Conservation (phyloP, 306 rosid species). For the Sechiopsis laciniata region DNA sequence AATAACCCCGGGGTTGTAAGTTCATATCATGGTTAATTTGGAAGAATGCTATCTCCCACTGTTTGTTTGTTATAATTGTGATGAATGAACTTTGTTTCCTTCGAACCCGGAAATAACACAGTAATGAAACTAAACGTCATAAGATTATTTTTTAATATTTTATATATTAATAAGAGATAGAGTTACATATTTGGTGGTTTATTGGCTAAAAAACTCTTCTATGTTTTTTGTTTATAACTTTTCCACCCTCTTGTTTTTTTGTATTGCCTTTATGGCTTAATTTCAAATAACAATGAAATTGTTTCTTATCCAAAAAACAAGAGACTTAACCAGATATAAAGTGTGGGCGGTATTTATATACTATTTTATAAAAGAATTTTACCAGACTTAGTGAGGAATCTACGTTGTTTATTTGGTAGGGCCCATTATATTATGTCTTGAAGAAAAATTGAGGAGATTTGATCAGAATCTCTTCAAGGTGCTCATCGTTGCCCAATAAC, state of each 20-base stretch:
- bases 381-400: constrained; percentile 8
- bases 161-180: no score
- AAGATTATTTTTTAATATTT: no score
- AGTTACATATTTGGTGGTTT: no score
- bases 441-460: neutral
- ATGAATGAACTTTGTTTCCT: neutral
- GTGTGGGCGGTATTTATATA: neutral
- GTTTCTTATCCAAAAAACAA: no score
- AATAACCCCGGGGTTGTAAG: neutral
- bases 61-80: neutral
- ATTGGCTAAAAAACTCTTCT: no score
- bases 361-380: neutral
- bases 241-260: no score
- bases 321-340: neutral
- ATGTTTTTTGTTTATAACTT: no score
- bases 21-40: neutral
- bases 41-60: neutral
- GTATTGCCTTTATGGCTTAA: no score
- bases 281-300: no score
- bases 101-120: neutral
- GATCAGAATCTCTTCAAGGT: constrained; percentile 32
- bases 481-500: constrained; percentile 46
- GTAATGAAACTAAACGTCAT: no score
- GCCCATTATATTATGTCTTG: constrained; percentile 8
- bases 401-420: neutral